These are phyloP conservation scores for Scheffersomyces lignicola DNA, from an alignment of 1,139 yeast species.

Conservation along the genomic window DNA sequence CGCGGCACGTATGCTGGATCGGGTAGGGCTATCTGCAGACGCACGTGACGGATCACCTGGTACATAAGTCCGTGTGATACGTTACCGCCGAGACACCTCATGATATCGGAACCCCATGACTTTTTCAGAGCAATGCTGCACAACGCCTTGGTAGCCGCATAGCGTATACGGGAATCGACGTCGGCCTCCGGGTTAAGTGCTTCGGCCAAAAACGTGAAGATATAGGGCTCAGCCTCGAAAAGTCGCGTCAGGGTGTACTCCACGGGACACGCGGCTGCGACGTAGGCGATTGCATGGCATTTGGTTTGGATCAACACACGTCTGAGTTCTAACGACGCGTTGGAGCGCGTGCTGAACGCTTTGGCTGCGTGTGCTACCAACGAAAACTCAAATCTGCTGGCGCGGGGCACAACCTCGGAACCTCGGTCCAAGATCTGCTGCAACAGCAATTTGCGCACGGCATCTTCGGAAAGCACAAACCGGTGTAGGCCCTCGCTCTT, in stretches of 20 bases:
- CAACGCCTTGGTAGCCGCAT: constrained; percentile 65
- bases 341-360: constrained; percentile 62
- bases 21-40: constrained; percentile 44
- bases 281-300: constrained; percentile 62
- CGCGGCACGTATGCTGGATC: constrained; percentile 40
- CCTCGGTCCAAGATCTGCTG: constrained; percentile 70
- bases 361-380: constrained; percentile 67
- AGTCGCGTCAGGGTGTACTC: constrained; percentile 63
- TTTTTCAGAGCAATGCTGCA: constrained; percentile 71
- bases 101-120: constrained; percentile 73
- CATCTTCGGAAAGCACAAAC: constrained; percentile 48
- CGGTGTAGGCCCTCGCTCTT: constrained; percentile 45
- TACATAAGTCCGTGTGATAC: constrained; percentile 82
- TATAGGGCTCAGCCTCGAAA: constrained; percentile 74
- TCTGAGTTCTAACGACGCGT: constrained; percentile 56
- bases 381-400: constrained; percentile 64
- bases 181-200: constrained; percentile 60
- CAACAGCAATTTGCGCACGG: constrained; percentile 48
- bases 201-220: constrained; percentile 70
- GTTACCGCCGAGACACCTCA: constrained; percentile 85
- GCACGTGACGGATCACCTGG: constrained; percentile 65
- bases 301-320: constrained; percentile 62
- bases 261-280: constrained; percentile 49
- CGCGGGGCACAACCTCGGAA: constrained; percentile 56
- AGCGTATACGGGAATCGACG: constrained; percentile 52